Percentiles rank a stretch among this genome's conserved stretches.
Conservation (phyloP, 2,329 filamentous ascomycete species). For the Sphaerulina musiva region DNA sequence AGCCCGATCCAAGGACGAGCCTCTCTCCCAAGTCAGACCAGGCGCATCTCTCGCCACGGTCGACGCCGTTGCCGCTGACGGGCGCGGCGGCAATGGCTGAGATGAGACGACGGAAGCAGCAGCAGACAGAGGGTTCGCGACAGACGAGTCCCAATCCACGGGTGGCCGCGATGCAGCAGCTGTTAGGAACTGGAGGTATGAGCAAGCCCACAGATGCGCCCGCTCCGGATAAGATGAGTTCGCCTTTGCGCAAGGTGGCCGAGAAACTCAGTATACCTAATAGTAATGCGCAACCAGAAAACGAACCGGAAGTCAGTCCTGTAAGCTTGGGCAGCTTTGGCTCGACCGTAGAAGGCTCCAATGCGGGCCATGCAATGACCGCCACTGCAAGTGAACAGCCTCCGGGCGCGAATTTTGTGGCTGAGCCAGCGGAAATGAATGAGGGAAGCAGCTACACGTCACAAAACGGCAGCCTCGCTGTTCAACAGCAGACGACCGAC, state of each 20-base stretch:
- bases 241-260: constrained; percentile 43
- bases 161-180: constrained; percentile 39
- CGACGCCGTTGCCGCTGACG: constrained; percentile 34
- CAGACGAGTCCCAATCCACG: constrained; percentile 47
- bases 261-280: constrained; percentile 48
- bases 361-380: constrained; percentile 34
- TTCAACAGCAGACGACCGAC: constrained; percentile 34
- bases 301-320: constrained; percentile 46
- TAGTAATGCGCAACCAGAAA: constrained; percentile 36
- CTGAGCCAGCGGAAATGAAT: constrained; percentile 33
- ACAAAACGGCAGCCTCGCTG: constrained; percentile 21
- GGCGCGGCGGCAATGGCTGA: constrained; percentile 46
- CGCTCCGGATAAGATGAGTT: constrained; percentile 40
- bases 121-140: constrained; percentile 33
- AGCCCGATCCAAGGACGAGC: constrained; percentile 17
- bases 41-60: constrained; percentile 35
- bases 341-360: constrained; percentile 43
- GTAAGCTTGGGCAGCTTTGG: constrained; percentile 51
- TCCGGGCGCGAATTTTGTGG: constrained; percentile 25
- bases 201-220: constrained; percentile 42
- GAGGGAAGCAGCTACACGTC: constrained; percentile 34
- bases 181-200: constrained; percentile 40
- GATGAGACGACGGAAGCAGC: constrained; percentile 40
- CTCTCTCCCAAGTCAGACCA: constrained; percentile 40
- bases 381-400: constrained; percentile 47